Base-by-base conservation (phyloP, 768 basidiomycete species). In the Rickenella mellea region DNA sequence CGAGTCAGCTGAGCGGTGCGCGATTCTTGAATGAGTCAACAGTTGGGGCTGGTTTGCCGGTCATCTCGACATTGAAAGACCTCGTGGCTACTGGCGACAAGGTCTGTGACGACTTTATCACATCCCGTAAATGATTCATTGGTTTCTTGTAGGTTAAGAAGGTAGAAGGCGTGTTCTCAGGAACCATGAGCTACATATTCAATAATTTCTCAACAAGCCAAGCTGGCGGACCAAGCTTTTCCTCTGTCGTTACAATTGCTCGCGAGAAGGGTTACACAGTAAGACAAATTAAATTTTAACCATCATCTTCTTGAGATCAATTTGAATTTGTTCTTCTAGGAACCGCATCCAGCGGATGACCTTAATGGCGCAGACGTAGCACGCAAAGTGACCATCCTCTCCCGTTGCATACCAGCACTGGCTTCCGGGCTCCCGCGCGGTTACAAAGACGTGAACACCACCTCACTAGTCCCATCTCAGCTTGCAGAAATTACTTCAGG, bases 161-260 rank as follows among this genome's bases (percentile, higher is more conserved):
- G 69, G 88, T 98, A 50, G 96, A 99, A 61, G 96, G 96, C 28
- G 96, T 98, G 17, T 89, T 99, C 62, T 92, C 88, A 4, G 96
- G 96, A 7, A 99, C 96, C 2, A 78, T 99, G 72, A 90, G 85
- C 58, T 99, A 98, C 67, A 98, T 99, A 66, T 99, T 99, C 74
- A 98, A 98, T 66, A 80, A 91, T 48, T 89, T 92, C 66, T 82
- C 87, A 2, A 81, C 78, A 4, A 79, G 76, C 1, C 70, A 73
- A 35, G 64, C 78, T 4, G 73, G 74, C 38, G 83, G 83, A 0
- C 80, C 82, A 1, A 65, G 67, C 22, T 98, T 99, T 65, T 94
- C 91, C 4, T 80, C 87, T 20, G 82, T 98, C 27, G 94, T 99
- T 42, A 76, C 76, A 45, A 61, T 80, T 27, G 96, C 96, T 4